A percentile compares a stretch with the other conserved stretches of the same genome.
Conservation (phyloP, 768 basidiomycete genomes). For the Mycena epipterygia region DNA sequence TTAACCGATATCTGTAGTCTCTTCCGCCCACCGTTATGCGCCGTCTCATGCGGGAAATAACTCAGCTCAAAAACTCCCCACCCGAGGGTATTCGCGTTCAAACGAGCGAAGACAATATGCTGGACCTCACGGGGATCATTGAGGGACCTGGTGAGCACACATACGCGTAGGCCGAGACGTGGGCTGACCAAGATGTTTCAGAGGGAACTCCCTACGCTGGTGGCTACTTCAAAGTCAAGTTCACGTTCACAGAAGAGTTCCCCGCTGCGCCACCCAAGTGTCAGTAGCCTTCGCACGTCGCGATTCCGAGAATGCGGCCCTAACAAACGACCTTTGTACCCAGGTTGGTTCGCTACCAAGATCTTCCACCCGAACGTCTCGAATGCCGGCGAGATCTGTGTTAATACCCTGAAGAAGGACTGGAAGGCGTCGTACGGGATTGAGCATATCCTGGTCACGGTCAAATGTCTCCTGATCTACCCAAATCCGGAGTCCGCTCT, state of each 20-base stretch:
- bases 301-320: not conserved
- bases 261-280: slow-evolving; percentile 96
- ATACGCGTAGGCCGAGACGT: slow-evolving; percentile 35
- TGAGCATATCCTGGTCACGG: slow-evolving; percentile 89
- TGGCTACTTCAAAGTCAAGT: slow-evolving; percentile 81
- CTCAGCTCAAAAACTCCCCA: slow-evolving; percentile 83
- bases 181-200: slow-evolving; percentile 47
- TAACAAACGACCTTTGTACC: slow-evolving; percentile 26
- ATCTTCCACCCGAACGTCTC: slow-evolving; percentile 99
- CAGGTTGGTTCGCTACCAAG: slow-evolving; percentile 93
- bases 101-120: slow-evolving; percentile 89
- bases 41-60: slow-evolving; percentile 89
- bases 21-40: slow-evolving; percentile 76
- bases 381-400: slow-evolving; percentile 91
- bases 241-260: slow-evolving; percentile 94
- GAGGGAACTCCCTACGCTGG: slow-evolving; percentile 78
- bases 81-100: slow-evolving; percentile 94
- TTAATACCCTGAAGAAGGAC: slow-evolving; percentile 97
- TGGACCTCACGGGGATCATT: slow-evolving; percentile 90
- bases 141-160: slow-evolving; percentile 85
- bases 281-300: slow-evolving; percentile 51
- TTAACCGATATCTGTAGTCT: slow-evolving; percentile 45
- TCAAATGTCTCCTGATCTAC: slow-evolving; percentile 96
- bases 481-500: slow-evolving; percentile 97
- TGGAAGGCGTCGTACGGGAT: slow-evolving; percentile 96